These are phyloP conservation scores for Tarenaya hassleriana DNA, from an alignment of 345 rosid genomes.

Conservation along the genomic window DNA sequence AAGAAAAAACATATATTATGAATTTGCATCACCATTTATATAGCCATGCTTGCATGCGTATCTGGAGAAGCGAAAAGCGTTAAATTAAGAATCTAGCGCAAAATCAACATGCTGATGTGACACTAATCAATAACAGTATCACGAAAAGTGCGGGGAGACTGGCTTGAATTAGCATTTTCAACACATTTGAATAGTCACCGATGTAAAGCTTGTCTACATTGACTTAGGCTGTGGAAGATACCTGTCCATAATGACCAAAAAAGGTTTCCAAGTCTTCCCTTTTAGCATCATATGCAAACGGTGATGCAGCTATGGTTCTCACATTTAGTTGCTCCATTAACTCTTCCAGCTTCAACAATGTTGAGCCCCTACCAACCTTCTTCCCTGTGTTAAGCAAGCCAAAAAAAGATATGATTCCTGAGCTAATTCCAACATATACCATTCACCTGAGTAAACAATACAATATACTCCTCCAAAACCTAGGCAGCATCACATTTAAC, in stretches of 20 bases:
- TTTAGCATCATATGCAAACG: conserved; percentile 52
- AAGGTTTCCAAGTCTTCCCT: conserved; percentile 67
- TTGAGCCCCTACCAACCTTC: conserved; percentile 68
- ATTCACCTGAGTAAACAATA: too few relatives aligned
- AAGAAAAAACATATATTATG: conserved; percentile 5
- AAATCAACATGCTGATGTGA: too few relatives aligned
- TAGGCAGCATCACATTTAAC: neutral
- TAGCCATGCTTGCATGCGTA: neutral
- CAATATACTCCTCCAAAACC: neutral
- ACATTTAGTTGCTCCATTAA: conserved; percentile 61
- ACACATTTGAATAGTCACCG: neutral
- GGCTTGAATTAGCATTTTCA: neutral
- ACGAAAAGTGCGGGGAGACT: neutral
- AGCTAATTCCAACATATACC: too few relatives aligned
- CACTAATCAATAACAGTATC: too few relatives aligned
- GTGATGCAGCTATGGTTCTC: conserved; percentile 74
- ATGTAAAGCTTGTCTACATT: neutral
- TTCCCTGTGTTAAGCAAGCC: conserved; percentile 39
- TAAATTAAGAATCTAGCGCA: too few relatives aligned
- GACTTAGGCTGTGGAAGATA: conserved; percentile 15
- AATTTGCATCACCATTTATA: neutral
- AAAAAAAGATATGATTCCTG: neutral
- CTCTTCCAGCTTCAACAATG: conserved; percentile 57
- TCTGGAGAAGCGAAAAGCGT: neutral
- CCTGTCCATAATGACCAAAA: conserved; percentile 68